These are phyloP conservation scores for Orbilia brochopaga DNA, from an alignment of 2,329 filamentous ascomycete genomes.

Conservation along the genomic window DNA sequence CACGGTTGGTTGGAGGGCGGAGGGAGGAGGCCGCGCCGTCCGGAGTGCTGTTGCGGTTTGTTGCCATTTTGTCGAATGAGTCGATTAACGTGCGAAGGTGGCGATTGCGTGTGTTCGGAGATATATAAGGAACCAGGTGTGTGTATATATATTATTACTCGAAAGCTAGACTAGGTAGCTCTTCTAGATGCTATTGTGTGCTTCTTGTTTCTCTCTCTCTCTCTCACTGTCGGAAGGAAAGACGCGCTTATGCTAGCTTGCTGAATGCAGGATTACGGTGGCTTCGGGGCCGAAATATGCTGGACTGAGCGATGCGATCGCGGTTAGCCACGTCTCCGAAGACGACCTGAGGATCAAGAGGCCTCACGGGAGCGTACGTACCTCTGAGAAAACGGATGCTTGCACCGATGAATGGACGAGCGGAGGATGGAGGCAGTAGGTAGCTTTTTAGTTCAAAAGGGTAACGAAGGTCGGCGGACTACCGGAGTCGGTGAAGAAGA, in stretches of 20 bases:
- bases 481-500: constrained; percentile 58
- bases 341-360: background rate
- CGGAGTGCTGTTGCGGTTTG: constrained; percentile 94
- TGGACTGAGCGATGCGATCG: constrained; percentile 3
- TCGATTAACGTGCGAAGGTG: background rate
- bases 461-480: constrained; percentile 55
- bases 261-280: background rate
- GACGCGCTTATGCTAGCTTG: constrained; percentile 2
- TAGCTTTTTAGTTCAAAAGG: constrained; percentile 40
- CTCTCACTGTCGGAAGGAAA: background rate
- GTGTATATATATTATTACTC: constrained; percentile 6
- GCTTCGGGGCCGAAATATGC: constrained; percentile 1
- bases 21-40: constrained; percentile 84
- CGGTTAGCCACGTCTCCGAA: constrained; percentile 1
- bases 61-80: constrained; percentile 28
- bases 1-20: constrained; percentile 79
- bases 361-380: constrained; percentile 12
- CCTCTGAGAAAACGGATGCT: constrained; percentile 51
- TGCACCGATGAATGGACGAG: constrained; percentile 28
- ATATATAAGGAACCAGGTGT: background rate
- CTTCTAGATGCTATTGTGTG: background rate
- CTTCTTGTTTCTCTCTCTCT: background rate
- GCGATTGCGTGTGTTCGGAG: too few relatives aligned
- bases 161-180: background rate
- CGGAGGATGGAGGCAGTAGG: constrained; percentile 36